Evolutionary conservation across 306 rosid species (phyloP), one percentile per base, ranked within the genome.

Genomic region (Crotalaria pallida): DNA sequence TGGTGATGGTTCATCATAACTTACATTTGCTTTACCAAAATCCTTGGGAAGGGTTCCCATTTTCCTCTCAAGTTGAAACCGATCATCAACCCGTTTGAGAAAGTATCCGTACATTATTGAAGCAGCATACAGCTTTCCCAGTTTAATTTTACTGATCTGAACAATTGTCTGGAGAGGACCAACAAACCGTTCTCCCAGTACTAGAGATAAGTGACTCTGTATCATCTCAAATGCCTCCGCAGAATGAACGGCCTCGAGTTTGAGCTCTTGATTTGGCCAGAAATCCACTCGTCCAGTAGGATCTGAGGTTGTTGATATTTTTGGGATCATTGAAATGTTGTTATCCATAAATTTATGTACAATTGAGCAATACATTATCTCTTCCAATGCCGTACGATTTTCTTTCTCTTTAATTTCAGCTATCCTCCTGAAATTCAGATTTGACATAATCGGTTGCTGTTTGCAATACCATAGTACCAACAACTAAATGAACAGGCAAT

Each of bases 41-140:
- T 85, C 92, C 74, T 81, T 67, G 9, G 99, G 95, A 75, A 88
- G 92, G 52, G 89, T 94, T 59, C 89, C 88, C 92, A 86, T 79
- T 47, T 83, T 74, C 75, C 91, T 86, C 74, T 94, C 97, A 2
- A 94, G 98, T 74, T 94, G 98, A 77, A 77, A 94, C 68, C 98
- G 85, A 33, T 94, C 87, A 79, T 94, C 98, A 29, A 94, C 96
- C 79, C 98, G 88, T 81, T 77, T 90, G 48, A 94, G 95, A 58
- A 94, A 94, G 75, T 94, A 94, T 60, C 98, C 98, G 13, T 94
- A 94, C 96, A 94, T 94, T 58, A 94, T 85, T 12, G 98, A 94
- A 83, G 98, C 96, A 51, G 98, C 98, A 81, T 94, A 94, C 52
- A 94, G 77, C 87, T 94, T 94, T 29, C 97, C 98, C 43, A 94